Conservation (phyloP, 2,329 filamentous ascomycete species). For the Botrytis fragariae region DNA sequence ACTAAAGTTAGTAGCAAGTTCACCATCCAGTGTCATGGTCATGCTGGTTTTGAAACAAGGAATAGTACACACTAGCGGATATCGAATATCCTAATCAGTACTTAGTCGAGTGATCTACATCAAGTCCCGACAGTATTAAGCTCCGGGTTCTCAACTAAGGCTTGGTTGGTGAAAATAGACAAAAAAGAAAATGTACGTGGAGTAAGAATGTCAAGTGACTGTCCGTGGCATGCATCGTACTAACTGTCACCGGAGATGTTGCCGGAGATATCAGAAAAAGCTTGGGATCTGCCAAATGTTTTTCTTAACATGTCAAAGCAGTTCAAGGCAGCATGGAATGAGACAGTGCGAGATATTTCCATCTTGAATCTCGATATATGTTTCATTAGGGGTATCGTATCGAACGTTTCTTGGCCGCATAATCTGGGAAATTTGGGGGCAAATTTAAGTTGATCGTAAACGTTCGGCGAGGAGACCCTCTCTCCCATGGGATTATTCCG, state of each 20-base stretch:
- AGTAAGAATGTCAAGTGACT: slow-evolving; percentile 13
- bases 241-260: not conserved
- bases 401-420: not conserved
- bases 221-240: not conserved
- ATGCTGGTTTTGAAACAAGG: not conserved
- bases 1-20: not conserved
- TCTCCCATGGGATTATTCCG: not conserved
- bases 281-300: not conserved
- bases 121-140: not conserved
- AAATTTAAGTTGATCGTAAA: not conserved
- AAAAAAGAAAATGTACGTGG: not conserved
- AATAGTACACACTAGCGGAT: not conserved
- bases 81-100: not conserved
- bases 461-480: not conserved
- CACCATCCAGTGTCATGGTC: not conserved
- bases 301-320: not conserved
- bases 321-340: not conserved
- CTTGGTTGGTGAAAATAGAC: not conserved
- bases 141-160: not conserved
- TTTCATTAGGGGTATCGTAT: not conserved
- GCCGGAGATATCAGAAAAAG: not conserved
- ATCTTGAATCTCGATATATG: not conserved
- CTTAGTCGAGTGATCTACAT: not conserved
- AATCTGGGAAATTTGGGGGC: not conserved
- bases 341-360: not conserved